Evolutionary conservation across 495 filamentous ascomycete genomes (phyloP), one percentile per base, ranked within the genome.

Genomic region (Tuber calosporum): DNA sequence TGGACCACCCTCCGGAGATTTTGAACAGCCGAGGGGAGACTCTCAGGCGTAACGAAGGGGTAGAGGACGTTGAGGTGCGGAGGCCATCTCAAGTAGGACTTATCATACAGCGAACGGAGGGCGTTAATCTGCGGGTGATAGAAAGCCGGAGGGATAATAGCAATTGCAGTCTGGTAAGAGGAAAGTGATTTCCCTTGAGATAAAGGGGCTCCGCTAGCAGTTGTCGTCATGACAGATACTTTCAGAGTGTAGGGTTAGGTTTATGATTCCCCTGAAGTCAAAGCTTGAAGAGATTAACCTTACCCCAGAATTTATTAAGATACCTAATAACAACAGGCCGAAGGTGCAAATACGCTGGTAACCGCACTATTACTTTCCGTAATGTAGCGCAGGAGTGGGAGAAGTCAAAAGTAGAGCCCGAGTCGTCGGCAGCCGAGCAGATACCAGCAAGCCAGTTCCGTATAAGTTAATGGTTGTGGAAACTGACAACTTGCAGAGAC

Each of bases 51-150:
- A 5, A 88, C 86, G 73, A 89, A 90, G 15, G 88, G 88, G 74
- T 90, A 89, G 2, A 88, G 76, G 41, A 90, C 74, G 73, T 89
- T 90, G 75, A 89, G 73, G 74, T 90, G 88, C 8, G 87, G 86
- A 4, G 87, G 87, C 88, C 88, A 89, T 82, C 84, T 86, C 40
- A 79, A 82, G 76, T 86, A 86, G 2, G 83, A 84, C 68, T 86
- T 86, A 79, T 89, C 88, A 81, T 88, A 86, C 41, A 87, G 80
- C 11, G 82, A 83, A 34, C 87, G 84, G 11, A 90, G 82, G 38
- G 82, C 75, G 73, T 89, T 84, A 30, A 88, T 69, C 41, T 67
- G 62, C n/a, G 67, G 67, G 58, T 79, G 77, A 41, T 79, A 69
- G 58, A 73, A 78, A n/a, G 72, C 53, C 15, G 77, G 75, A 20